Conservation (phyloP, 2,329 filamentous ascomycete genomes). For the Aspergillus texensis region DNA sequence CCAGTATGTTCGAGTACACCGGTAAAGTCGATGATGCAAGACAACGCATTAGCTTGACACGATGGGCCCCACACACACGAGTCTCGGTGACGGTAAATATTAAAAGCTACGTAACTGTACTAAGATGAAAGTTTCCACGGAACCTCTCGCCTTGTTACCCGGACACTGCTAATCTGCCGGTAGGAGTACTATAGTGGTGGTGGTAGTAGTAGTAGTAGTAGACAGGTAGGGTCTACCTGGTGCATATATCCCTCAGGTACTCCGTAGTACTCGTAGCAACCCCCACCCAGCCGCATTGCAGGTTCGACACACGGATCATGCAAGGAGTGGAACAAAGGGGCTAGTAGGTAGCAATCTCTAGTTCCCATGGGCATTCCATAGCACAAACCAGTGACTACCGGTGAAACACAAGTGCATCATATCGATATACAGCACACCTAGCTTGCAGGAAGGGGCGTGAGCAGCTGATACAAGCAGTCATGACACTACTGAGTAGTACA, state of each 20-base stretch:
- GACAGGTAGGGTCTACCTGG: neutral
- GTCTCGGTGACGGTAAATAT: neutral
- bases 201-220: no score
- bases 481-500: neutral
- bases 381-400: neutral
- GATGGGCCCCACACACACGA: neutral
- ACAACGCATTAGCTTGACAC: neutral
- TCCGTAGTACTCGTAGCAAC: no score
- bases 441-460: neutral
- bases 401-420: no score
- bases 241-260: neutral
- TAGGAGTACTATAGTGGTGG: no score
- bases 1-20: neutral
- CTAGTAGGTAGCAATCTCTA: neutral
- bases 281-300: neutral
- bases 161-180: neutral
- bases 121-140: no score
- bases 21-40: no score
- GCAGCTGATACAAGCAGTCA: no score
- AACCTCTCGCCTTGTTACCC: neutral
- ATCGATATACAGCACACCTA: neutral
- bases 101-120: neutral
- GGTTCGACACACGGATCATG: neutral
- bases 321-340: neutral
- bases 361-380: neutral